Evolutionary conservation across 345 rosid species (phyloP), one percentile per base, ranked within the genome.

Genomic region (Brassica rapa): DNA sequence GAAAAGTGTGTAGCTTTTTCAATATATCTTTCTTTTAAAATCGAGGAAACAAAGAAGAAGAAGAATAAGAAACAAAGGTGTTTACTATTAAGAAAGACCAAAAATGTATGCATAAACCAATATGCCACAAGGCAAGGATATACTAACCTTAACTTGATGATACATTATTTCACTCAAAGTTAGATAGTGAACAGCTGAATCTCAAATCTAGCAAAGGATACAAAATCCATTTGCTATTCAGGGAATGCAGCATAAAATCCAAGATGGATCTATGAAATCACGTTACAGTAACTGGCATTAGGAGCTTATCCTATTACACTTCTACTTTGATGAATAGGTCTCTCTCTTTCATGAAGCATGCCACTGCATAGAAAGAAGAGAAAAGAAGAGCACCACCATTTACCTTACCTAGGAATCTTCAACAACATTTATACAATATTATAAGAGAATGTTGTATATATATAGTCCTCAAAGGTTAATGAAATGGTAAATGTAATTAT

Each of bases 301-400:
- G 30, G 49, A 76, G 74, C 62, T 10, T 69, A 46, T 46, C 32
- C 46, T 77, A 39, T 63, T 15, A 71, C 60, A 71, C 4, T 24
- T 77, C 43, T 39, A 64, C 66, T 71, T 62, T 21, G 30, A 65
- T 71, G 60, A 27, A 78, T 4, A 70, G 64, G 60, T 37, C 43
- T 71, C 43, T 77, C 30, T 71, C 33, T 71, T 33, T 69, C 41
- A 77, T 33, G 66, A 77, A 77, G 81, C 76, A 77, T 70, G 81
- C 76, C 71, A 64, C 60, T 71, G 16, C 81, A 71, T 71, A 77
- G 72, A 77, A 65, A 65, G 72, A 71, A 71, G 72, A 57, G 60
- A 78, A 71, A 78, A 57, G 61, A 51, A 66, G 32, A 63, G 73
- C 77, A 72, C 67, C 56, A 78, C 68, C 62, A 59, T 78, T 78